A percentile compares a stretch with the other conserved stretches of the same genome.
These are phyloP conservation scores for Neurospora sp. DNA, from an alignment of 495 filamentous ascomycete genomes.

Conservation along the genomic window DNA sequence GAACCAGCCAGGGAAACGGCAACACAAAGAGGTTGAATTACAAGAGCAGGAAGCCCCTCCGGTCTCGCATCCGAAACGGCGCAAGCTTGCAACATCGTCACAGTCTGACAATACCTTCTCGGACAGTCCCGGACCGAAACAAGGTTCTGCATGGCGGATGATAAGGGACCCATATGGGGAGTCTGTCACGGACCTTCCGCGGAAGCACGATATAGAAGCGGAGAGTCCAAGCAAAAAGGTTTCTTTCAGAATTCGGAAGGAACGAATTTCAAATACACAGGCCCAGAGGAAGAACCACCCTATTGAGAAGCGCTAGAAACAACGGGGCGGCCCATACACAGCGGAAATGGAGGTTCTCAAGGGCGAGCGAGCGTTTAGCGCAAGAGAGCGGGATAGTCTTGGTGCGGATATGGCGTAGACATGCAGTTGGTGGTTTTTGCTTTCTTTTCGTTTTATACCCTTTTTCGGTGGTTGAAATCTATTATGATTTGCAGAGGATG, in stretches of 20 bases:
- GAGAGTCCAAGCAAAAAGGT: neutral
- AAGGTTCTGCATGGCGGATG: neutral
- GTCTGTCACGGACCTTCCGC: neutral
- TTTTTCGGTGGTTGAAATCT: neutral
- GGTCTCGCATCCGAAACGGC: neutral
- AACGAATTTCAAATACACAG: neutral
- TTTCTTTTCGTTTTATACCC: neutral
- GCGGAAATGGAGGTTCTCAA: neutral
- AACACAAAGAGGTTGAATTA: neutral
- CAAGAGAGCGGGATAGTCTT: neutral
- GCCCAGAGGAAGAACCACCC: neutral
- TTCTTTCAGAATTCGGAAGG: neutral
- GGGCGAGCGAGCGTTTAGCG: neutral
- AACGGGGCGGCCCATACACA: neutral
- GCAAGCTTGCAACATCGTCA: neutral
- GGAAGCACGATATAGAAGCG: neutral
- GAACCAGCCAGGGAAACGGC: neutral
- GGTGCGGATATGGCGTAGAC: neutral
- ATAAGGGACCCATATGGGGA: neutral
- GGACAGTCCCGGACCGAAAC: neutral
- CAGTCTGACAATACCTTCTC: neutral
- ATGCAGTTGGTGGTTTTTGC: neutral
- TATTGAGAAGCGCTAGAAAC: neutral
- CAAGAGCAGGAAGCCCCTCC: neutral
- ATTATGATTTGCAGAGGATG: neutral